A percentile compares a stretch with the other conserved stretches of the same genome.
These are phyloP conservation scores for Phyllosticta capitalensis DNA, from an alignment of 2,329 filamentous ascomycete species.

Conservation along the genomic window DNA sequence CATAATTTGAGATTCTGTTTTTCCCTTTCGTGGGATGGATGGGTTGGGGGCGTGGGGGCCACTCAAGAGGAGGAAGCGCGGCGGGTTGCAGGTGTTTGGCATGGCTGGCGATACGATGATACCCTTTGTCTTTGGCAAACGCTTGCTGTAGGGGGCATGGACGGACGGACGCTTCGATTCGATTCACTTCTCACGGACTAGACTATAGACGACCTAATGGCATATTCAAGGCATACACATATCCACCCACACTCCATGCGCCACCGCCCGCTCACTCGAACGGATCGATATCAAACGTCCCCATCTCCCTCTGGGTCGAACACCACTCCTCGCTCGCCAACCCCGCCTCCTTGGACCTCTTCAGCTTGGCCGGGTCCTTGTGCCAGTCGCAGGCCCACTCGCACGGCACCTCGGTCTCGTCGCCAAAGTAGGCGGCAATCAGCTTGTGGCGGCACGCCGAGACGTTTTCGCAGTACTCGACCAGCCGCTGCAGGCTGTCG, in stretches of 20 bases:
- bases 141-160: background rate
- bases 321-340: conserved; percentile 42
- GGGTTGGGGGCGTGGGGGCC: conserved; percentile 7
- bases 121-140: conserved; percentile 10
- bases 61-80: background rate
- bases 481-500: conserved; percentile 46
- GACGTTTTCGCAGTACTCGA: conserved; percentile 73
- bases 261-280: background rate
- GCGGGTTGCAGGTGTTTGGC: background rate
- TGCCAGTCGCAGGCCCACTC: conserved; percentile 42
- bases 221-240: background rate
- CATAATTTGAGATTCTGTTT: no score
- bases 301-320: conserved; percentile 35
- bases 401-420: conserved; percentile 23
- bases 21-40: conserved; percentile 10
- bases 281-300: conserved; percentile 16
- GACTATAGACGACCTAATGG: background rate
- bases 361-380: conserved; percentile 34
- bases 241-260: background rate
- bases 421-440: conserved; percentile 29
- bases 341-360: conserved; percentile 33
- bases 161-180: background rate
- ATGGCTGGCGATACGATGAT: conserved; percentile 1
- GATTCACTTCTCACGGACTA: background rate
- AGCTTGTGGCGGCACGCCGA: conserved; percentile 57